These are phyloP conservation scores for Aspergillus tubingensis DNA, from an alignment of 2,329 filamentous ascomycete species.

Conservation along the genomic window DNA sequence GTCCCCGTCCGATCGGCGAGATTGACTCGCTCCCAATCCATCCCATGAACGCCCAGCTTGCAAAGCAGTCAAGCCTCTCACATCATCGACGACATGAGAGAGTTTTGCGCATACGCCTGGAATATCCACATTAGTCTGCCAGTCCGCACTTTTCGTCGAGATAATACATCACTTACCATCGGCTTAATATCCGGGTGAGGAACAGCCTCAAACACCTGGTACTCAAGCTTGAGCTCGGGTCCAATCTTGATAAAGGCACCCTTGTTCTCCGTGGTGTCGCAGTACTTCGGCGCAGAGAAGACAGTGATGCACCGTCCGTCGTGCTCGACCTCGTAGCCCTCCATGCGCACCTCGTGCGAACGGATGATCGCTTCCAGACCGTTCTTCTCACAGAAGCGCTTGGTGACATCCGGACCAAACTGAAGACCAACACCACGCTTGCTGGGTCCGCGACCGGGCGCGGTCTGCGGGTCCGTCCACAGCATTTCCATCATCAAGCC, in stretches of 20 bases:
- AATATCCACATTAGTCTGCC: conserved; percentile 10
- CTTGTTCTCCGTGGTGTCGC: conserved; percentile 96
- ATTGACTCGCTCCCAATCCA: conserved; percentile 23
- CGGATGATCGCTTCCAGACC: conserved; percentile 92
- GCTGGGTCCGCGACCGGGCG: conserved; percentile 84
- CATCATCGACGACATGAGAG: conserved; percentile 75
- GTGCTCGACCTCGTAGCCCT: conserved; percentile 98
- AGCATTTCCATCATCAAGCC: conserved; percentile 99
- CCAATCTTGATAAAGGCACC: conserved; percentile 98
- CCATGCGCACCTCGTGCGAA: conserved; percentile 98
- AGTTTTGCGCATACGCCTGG: conserved; percentile 81
- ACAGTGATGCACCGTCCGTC: conserved; percentile 95
- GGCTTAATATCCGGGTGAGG: conserved; percentile 94
- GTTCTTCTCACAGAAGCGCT: conserved; percentile 95
- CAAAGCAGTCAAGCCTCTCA: conserved; percentile 51
- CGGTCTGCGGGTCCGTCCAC: conserved; percentile 93
- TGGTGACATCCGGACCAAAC: conserved; percentile 95
- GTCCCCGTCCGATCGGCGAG: conserved; percentile 12
- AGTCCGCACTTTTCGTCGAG: neutral
- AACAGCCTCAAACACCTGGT: conserved; percentile 92
- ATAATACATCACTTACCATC: conserved; percentile 59
- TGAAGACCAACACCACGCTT: conserved; percentile 96
- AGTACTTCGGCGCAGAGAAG: conserved; percentile 97
- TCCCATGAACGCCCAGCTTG: conserved; percentile 30
- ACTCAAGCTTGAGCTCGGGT: conserved; percentile 85